A percentile compares a stretch with the other conserved stretches of the same genome.
Evolutionary conservation across 495 filamentous ascomycete genomes (phyloP).

Genomic region (Astrothelium subdiscretum): DNA sequence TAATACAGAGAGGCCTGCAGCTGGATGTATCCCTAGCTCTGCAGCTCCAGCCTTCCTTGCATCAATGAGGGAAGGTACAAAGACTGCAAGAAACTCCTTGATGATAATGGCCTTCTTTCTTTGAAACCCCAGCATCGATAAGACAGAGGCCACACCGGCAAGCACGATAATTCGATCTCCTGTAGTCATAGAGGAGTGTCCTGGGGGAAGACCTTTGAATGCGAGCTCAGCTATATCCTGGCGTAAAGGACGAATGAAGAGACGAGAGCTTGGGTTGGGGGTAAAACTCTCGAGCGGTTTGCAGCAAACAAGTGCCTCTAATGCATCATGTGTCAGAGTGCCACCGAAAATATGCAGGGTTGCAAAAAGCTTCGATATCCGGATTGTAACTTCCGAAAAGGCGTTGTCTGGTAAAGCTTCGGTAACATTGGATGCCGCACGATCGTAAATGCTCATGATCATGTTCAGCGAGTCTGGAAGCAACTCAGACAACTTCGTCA

Average conservation of each 20-base stretch:
- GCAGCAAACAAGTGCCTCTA: constrained; percentile 30
- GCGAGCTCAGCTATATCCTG: constrained; percentile 58
- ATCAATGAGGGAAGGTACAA: constrained; percentile 79
- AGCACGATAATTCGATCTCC: constrained; percentile 66
- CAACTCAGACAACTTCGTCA: constrained; percentile 50
- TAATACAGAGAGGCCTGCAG: constrained; percentile 44
- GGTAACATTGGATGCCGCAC: constrained; percentile 60
- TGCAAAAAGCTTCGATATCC: constrained; percentile 63
- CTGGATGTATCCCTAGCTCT: constrained; percentile 89
- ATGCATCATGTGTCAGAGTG: constrained; percentile 49
- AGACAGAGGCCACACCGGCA: constrained; percentile 72
- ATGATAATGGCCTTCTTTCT: constrained; percentile 82
- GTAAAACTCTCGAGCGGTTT: constrained; percentile 1
- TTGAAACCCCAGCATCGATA: constrained; percentile 62
- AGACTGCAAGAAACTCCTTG: constrained; percentile 67
- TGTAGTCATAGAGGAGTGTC: constrained; percentile 24
- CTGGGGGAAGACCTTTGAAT: constrained; percentile 58
- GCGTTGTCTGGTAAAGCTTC: constrained; percentile 73
- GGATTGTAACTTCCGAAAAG: constrained; percentile 70
- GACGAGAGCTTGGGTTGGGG: constrained; percentile 21
- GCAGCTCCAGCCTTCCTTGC: constrained; percentile 86
- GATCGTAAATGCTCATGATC: constrained; percentile 71
- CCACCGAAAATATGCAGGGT: constrained; percentile 59
- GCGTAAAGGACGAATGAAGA: constrained; percentile 43
- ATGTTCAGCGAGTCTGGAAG: constrained; percentile 68